Percentiles rank a stretch among this genome's conserved stretches.
These are phyloP conservation scores for Melaleuca alternifolia DNA, from an alignment of 345 rosid species.

Conservation along the genomic window DNA sequence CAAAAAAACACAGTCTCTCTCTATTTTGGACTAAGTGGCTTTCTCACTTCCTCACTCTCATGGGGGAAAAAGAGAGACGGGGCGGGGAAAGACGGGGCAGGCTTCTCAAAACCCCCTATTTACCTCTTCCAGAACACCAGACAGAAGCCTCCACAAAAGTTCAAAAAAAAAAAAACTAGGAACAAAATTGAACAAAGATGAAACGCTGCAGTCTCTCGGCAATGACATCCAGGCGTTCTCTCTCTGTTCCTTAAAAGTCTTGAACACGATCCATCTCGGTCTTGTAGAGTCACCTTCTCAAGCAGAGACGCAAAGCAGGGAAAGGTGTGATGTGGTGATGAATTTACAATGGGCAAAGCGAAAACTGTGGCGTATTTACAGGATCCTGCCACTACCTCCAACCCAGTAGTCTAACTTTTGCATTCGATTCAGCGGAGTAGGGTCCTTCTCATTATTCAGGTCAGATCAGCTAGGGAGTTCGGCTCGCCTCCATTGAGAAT, in stretches of 20 bases:
- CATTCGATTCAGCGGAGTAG: background rate
- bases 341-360: background rate
- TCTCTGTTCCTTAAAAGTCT: background rate
- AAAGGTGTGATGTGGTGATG: background rate
- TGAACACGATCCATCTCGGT: background rate
- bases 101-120: background rate
- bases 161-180: background rate
- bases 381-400: background rate
- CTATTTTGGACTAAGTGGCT: background rate
- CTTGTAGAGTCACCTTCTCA: background rate
- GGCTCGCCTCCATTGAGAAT: slow-evolving; percentile 43
- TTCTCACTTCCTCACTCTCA: background rate
- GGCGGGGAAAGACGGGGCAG: background rate
- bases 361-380: background rate
- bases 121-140: background rate
- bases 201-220: background rate
- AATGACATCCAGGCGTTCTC: background rate
- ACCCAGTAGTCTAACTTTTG: background rate
- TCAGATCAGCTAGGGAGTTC: slow-evolving; percentile 12
- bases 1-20: background rate
- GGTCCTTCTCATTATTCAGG: background rate
- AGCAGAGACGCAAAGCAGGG: background rate
- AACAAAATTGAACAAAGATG: background rate
- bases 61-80: background rate
- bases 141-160: background rate